Conservation (phyloP, 257 asterid genomes). For the Linaria vulgaris region DNA sequence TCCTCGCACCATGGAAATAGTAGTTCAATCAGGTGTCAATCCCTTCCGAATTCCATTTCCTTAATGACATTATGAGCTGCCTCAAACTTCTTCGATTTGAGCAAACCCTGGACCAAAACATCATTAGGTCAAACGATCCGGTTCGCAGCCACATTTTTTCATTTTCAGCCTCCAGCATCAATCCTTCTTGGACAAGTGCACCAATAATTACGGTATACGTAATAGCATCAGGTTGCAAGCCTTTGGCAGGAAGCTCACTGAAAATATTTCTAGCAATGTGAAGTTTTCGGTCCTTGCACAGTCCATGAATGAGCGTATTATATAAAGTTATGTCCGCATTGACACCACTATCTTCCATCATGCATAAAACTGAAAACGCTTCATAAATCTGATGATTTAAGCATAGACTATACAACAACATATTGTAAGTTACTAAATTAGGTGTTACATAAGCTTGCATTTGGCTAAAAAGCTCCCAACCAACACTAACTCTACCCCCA, state of each 20-base stretch:
- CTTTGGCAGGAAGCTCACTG: neutral
- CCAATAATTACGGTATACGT: neutral
- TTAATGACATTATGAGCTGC: constrained; percentile 4
- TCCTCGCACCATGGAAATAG: neutral
- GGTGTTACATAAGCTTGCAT: constrained; percentile 15
- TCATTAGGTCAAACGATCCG: constrained; percentile 5
- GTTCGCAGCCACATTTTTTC: constrained; percentile 13
- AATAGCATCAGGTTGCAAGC: neutral
- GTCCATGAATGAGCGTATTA: neutral
- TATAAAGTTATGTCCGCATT: neutral
- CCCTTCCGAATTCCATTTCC: constrained; percentile 14
- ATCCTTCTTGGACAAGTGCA: constrained; percentile 8
- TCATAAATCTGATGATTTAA: neutral
- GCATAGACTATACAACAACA: constrained; percentile 12
- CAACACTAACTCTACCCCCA: constrained; percentile 7
- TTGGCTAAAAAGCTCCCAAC: constrained; percentile 17
- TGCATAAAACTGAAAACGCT: neutral
- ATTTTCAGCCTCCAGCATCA: neutral
- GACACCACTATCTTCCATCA: constrained; percentile 12
- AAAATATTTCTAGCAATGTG: neutral
- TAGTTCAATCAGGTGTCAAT: neutral
- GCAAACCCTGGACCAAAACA: constrained; percentile 6
- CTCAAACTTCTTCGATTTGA: constrained; percentile 2
- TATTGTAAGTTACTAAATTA: neutral
- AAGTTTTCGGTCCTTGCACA: constrained; percentile 14